Evolutionary conservation across 768 basidiomycete genomes (phyloP), one percentile per base, ranked within the genome.

Genomic region (Rhizopogon vinicolor): DNA sequence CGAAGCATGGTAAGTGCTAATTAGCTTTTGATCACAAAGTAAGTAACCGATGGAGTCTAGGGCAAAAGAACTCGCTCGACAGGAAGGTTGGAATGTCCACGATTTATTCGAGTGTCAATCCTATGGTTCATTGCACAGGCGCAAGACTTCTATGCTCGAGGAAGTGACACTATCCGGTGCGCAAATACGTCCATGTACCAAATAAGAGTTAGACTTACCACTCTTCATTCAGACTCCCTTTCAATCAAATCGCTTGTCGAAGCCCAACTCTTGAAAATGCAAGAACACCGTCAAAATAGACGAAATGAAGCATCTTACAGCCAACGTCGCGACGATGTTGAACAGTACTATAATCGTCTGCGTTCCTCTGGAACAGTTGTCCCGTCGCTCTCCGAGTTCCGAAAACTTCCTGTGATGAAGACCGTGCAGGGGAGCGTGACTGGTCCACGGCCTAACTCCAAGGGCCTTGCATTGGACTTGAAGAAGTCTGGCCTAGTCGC

Each of bases 381-480:
- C 7, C 85, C 83, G 0, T 66, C 75, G 12, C 65, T 83, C 18
- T 44, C 69, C 1, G 72, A 77, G 35, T 86, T 86, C 66, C 75
- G 74, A 18, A 60, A 66, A 52, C 68, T 86, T 1, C 79, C 83
- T 0, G 72, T 80, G 19, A 70, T 85, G 6, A 62, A 66, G 39
- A 53, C 62, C 7, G 57, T 76, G 53, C 69, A 68, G 44, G 66
- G 65, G 13, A 35, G 18, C 14, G 28, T 52, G 41, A 28, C 31
- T 2, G 16, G 52, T 42, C 22, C 48, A 16, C 37, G 48, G 33
- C 48, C 48, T 9, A 49, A 49, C 25, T 49, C 48, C 5, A 33
- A 12, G 19, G 54, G 52, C 29, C 44, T 58, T 65, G n/a, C 56
- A 76, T 31, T 58, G 63, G 40, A 69, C 59, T 46, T 72, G 60